Evolutionary conservation across 768 basidiomycete genomes (phyloP).

Genomic region (Lactarius vividus): DNA sequence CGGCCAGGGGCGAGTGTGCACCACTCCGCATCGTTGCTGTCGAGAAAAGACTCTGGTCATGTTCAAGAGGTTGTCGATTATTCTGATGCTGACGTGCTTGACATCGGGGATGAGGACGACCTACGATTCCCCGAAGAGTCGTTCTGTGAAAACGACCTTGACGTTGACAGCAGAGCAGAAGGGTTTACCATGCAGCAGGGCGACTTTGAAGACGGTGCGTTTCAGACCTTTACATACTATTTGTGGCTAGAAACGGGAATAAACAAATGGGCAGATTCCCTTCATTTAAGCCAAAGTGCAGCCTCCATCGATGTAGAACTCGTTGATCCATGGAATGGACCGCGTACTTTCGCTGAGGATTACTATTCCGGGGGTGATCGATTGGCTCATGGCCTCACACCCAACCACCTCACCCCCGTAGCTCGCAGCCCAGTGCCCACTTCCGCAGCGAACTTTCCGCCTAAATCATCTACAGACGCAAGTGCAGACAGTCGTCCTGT

Average conservation of each 20-base stretch:
- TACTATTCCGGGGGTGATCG: constrained; percentile 45
- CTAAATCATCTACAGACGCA: neutral
- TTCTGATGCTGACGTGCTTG: constrained; percentile 19
- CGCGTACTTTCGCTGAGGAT: constrained; percentile 43
- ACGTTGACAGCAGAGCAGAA: constrained; percentile 16
- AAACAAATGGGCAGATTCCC: constrained; percentile 2
- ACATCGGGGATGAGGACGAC: constrained; percentile 22
- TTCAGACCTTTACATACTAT: neutral
- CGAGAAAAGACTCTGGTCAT: constrained; percentile 30
- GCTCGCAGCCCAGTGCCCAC: constrained; percentile 9
- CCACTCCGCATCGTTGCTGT: neutral
- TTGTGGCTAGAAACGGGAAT: neutral
- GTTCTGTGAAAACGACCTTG: constrained; percentile 16
- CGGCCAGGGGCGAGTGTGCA: constrained; percentile 24
- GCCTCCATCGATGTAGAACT: constrained; percentile 32
- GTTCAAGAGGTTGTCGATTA: constrained; percentile 36
- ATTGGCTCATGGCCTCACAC: constrained; percentile 20
- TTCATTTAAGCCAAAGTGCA: constrained; percentile 6
- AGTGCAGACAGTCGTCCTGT: neutral
- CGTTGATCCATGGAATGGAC: constrained; percentile 42
- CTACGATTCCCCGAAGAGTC: neutral
- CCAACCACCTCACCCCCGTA: constrained; percentile 26
- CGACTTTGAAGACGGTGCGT: constrained; percentile 34
- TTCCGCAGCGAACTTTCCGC: neutral
- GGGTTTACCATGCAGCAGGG: constrained; percentile 29